Conservation (phyloP, 2,329 filamentous ascomycete species). For the Chaetomiaceae sp. region DNA sequence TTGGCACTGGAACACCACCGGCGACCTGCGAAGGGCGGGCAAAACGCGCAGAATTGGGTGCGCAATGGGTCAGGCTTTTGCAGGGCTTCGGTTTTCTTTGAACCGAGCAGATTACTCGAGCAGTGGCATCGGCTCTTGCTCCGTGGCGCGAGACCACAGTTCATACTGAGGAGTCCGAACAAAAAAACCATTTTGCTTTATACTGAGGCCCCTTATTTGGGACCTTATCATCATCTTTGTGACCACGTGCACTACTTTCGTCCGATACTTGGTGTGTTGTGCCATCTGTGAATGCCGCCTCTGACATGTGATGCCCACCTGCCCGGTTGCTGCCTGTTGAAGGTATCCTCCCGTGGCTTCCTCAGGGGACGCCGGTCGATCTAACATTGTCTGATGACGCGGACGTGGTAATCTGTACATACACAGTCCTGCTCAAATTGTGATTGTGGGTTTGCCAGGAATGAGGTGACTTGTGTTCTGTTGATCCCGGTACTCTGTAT, state of each 20-base stretch:
- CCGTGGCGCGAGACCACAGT: slow-evolving; percentile 24
- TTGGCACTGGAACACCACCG: slow-evolving; percentile 24
- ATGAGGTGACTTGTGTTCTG: too few relatives aligned
- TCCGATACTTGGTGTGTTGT: too few relatives aligned
- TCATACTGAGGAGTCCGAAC: slow-evolving; percentile 25
- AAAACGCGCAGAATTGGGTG: slow-evolving; percentile 16
- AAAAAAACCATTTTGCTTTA: slow-evolving; percentile 16
- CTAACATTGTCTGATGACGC: too few relatives aligned
- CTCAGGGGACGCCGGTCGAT: too few relatives aligned
- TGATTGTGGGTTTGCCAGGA: too few relatives aligned
- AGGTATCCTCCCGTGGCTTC: too few relatives aligned
- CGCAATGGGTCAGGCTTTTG: slow-evolving; percentile 23
- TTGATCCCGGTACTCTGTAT: too few relatives aligned
- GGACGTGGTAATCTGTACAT: too few relatives aligned
- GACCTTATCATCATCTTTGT: neutral
- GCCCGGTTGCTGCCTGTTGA: too few relatives aligned
- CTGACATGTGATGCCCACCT: too few relatives aligned
- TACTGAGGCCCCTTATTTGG: neutral
- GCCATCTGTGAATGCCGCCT: too few relatives aligned
- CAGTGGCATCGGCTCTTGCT: slow-evolving; percentile 21
- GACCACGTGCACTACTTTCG: neutral
- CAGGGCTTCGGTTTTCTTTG: slow-evolving; percentile 20
- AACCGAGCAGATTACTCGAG: slow-evolving; percentile 12
- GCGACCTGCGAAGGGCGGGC: slow-evolving; percentile 19
- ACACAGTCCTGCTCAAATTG: too few relatives aligned